Evolutionary conservation across 768 basidiomycete genomes (phyloP), one percentile per base, ranked within the genome.

Genomic region (Auriculariales sp.): DNA sequence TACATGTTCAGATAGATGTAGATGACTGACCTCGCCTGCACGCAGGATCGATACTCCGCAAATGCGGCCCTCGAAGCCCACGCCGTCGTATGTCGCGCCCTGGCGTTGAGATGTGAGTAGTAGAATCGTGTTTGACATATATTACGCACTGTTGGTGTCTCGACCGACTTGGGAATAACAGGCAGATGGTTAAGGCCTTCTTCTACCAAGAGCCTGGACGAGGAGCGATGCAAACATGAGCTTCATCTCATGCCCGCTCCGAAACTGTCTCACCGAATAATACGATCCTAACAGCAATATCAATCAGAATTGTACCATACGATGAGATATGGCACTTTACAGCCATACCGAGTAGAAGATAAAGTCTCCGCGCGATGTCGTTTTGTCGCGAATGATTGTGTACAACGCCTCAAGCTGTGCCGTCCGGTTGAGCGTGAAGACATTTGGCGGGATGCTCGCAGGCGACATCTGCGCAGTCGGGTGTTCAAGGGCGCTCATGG

Each of bases 271-370:
- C n/a, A 49, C 44, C 28, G 10, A 33, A 47, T 29, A 24, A 15
- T 14, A 14, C 34, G 1, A 11, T 34, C 35, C 28, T 39, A 14
- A 3, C 19, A 24, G 19, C 7, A 5, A 10, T 24, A 44, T 44
- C 14, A 44, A 25, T 15, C 12, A 24, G 19, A 6, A 4, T 7
- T 15, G 19, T 19, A 73, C 55, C n/a, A 73, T 51, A 3, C 71
- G 59, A 55, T 10, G 39, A 7, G 22, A 25, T 44, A 15, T 6
- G 10, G 19, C 3, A 24, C 12, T 1, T 12, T 97, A 97, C 64
- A 97, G 91, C 15, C 92, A 74, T 66, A 92, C 89, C 10, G 84
- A 85, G 64, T 93, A 93, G 67, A 98, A 99, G 53, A 99, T 75
- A 59, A 99, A 99, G 62, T 98, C 95, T 6, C 92, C 92, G 49